These are phyloP conservation scores for Penicillium sp. DNA, from an alignment of 2,329 filamentous ascomycete genomes.

Conservation along the genomic window DNA sequence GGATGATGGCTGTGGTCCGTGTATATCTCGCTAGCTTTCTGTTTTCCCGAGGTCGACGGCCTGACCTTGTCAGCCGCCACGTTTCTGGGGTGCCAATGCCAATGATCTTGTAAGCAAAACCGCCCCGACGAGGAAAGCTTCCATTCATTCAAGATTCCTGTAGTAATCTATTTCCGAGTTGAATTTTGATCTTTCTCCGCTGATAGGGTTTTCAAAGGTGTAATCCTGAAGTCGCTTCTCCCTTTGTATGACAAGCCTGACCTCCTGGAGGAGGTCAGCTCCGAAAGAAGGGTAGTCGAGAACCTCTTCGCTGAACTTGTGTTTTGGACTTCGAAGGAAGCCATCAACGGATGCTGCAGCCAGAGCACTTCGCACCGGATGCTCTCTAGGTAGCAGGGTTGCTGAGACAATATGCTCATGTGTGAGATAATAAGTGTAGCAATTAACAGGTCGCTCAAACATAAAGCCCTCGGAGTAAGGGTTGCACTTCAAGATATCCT, in stretches of 20 bases:
- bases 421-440: slow-evolving; percentile 3
- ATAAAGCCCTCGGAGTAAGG: too few species aligned
- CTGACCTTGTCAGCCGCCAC: too few species aligned
- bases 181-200: neutral
- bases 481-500: neutral
- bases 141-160: too few species aligned
- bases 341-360: slow-evolving; percentile 4
- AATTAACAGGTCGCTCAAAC: neutral
- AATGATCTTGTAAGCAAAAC: too few species aligned
- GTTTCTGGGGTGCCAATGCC: too few species aligned
- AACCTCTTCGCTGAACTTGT: slow-evolving; percentile 1
- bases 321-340: neutral
- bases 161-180: too few species aligned
- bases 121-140: too few species aligned
- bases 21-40: too few species aligned
- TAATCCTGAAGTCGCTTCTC: fast-evolving
- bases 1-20: too few species aligned
- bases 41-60: too few species aligned
- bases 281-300: slow-evolving; percentile 1
- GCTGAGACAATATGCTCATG: slow-evolving; percentile 3
- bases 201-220: slow-evolving; percentile 8
- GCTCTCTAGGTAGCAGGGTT: neutral
- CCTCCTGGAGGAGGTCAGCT: slow-evolving; percentile 7
- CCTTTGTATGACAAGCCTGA: neutral
- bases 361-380: slow-evolving; percentile 7